These are phyloP conservation scores for Scutellaria baicalensis DNA, from an alignment of 257 asterid species.

Conservation along the genomic window DNA sequence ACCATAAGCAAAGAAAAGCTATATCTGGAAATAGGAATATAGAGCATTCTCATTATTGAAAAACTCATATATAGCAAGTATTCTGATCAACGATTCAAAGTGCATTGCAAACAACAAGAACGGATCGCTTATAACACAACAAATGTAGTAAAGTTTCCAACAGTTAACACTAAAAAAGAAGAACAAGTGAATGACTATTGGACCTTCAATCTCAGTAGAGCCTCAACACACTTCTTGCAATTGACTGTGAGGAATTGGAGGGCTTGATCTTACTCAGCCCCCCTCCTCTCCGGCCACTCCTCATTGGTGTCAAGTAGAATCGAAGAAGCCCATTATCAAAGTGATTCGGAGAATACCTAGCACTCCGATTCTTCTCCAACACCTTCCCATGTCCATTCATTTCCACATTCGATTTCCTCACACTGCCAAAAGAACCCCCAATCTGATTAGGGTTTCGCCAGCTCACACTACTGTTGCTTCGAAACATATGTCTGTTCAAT, in stretches of 20 bases:
- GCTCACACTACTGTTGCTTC: constrained; percentile 82
- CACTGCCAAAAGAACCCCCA: constrained; percentile 51
- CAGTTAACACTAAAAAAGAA: constrained; percentile 10
- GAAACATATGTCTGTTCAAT: constrained; percentile 34
- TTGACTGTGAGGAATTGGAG: constrained; percentile 44
- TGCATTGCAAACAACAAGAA: constrained; percentile 26
- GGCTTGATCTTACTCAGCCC: constrained; percentile 52
- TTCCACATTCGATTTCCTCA: constrained; percentile 46
- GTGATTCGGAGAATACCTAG: constrained; percentile 61
- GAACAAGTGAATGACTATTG: constrained; percentile 10
- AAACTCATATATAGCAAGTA: constrained; percentile 23
- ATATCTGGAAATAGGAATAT: neutral
- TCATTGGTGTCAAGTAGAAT: constrained; percentile 71
- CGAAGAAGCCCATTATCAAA: constrained; percentile 73
- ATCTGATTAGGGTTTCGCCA: constrained; percentile 47
- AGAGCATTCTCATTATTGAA: constrained; percentile 31
- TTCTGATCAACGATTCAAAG: constrained; percentile 20
- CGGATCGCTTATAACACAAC: constrained; percentile 21
- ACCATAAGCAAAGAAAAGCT: neutral
- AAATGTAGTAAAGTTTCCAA: constrained; percentile 28
- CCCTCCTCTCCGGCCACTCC: constrained; percentile 70
- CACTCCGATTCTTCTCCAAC: constrained; percentile 80
- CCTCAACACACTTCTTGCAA: constrained; percentile 54
- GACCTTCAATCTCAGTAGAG: constrained; percentile 48
- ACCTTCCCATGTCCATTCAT: constrained; percentile 52